Percentiles rank a stretch among this genome's conserved stretches.
Evolutionary conservation across 2,329 filamentous ascomycete genomes (phyloP).

Genomic region (Diaporthe destruens): DNA sequence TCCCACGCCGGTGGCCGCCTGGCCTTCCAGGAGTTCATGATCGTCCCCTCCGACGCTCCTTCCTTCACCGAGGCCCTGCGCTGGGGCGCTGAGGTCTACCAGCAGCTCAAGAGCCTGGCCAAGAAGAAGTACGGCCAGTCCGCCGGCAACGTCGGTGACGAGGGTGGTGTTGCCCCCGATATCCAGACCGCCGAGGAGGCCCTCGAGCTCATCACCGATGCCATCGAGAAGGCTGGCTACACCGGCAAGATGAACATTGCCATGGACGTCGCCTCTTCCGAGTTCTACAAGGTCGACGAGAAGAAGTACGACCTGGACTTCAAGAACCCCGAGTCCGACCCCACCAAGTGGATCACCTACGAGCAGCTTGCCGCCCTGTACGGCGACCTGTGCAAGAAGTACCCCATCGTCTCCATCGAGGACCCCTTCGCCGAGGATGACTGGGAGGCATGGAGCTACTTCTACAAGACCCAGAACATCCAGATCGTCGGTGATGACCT

Average conservation of each 20-base stretch:
- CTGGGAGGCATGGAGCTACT: constrained; percentile 99
- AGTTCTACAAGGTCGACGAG: constrained; percentile 97
- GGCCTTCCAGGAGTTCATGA: constrained; percentile 98
- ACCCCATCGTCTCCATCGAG: constrained; percentile 98
- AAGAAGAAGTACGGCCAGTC: constrained; percentile 99
- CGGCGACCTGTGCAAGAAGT: constrained; percentile 88
- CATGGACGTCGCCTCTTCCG: constrained; percentile 98
- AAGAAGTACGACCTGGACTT: constrained; percentile 99
- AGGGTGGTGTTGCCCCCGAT: constrained; percentile 99
- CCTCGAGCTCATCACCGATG: constrained; percentile 89
- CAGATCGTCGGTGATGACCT: constrained; percentile 99
- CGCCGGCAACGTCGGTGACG: constrained; percentile 98
- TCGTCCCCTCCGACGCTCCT: constrained; percentile 86
- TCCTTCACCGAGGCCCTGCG: constrained; percentile 96
- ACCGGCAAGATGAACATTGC: constrained; percentile 97
- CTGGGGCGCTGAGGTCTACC: constrained; percentile 97
- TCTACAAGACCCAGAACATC: constrained; percentile 98
- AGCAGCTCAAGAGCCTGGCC: constrained; percentile 94
- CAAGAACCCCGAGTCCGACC: constrained; percentile 99
- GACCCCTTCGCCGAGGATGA: constrained; percentile 99
- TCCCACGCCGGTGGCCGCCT: constrained; percentile 97
- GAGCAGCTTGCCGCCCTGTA: constrained; percentile 96
- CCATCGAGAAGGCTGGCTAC: constrained; percentile 96
- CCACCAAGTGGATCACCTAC: constrained; percentile 98
- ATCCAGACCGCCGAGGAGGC: constrained; percentile 98